phyloP scores from a whole-genome alignment of 139 green algal species.

The Chlamydomonas asymmetrica region DNA sequence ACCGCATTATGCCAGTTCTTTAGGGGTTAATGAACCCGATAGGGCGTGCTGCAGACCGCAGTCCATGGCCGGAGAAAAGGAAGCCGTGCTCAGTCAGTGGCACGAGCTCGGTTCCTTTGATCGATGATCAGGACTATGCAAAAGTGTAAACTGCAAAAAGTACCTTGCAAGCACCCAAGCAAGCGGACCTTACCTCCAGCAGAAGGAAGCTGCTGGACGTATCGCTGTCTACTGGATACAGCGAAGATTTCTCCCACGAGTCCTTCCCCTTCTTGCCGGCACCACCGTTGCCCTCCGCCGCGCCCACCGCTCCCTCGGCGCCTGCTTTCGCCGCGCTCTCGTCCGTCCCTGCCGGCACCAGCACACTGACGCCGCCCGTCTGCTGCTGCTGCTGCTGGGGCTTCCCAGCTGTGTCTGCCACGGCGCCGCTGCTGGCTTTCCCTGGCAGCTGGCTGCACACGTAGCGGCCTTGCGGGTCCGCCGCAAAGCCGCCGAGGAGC shows the following conservation, averaged over 20 bases:
- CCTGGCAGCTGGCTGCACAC: constrained; percentile 25
- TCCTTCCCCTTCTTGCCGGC: too few relatives aligned
- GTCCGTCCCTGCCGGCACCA: not conserved
- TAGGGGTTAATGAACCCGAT: too few relatives aligned
- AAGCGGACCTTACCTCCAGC: constrained; percentile 24
- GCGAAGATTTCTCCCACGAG: too few relatives aligned
- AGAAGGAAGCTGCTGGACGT: not conserved
- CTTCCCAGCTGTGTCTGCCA: not conserved
- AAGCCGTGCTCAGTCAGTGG: too few relatives aligned
- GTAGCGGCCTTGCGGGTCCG: not conserved
- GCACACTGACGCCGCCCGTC: not conserved
- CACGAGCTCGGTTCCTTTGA: too few relatives aligned
- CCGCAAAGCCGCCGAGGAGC: not conserved
- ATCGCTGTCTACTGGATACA: constrained; percentile 5
- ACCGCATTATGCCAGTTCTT: too few relatives aligned
- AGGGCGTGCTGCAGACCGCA: too few relatives aligned
- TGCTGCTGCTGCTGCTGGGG: not conserved
- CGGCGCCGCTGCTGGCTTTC: not conserved
- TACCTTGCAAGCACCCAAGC: too few relatives aligned
- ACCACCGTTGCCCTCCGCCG: not conserved
- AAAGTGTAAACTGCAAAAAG: too few relatives aligned
- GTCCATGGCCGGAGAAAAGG: too few relatives aligned
- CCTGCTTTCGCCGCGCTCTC: not conserved
- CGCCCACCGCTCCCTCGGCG: too few relatives aligned
- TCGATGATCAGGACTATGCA: too few relatives aligned